Evolutionary conservation across 2,329 filamentous ascomycete genomes (phyloP).

Genomic region (Aspergillus carbonarius): DNA sequence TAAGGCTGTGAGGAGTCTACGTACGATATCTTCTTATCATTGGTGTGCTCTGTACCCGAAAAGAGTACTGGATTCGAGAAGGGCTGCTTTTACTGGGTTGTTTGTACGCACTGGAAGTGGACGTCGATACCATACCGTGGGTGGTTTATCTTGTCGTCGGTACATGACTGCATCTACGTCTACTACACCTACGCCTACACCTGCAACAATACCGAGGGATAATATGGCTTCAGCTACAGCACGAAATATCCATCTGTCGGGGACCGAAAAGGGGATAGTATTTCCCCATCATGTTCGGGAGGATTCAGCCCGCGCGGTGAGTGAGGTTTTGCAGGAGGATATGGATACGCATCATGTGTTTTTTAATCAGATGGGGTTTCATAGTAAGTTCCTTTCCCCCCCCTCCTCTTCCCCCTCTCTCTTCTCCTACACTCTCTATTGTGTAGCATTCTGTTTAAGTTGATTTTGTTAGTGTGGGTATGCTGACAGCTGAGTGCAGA

Average conservation of each 20-base stretch:
- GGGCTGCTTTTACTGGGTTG: no score
- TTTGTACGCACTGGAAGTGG: no score
- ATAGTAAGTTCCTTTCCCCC: slow-evolving; percentile 49
- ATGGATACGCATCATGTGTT: slow-evolving; percentile 73
- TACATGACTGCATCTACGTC: no score
- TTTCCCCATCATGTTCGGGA: slow-evolving; percentile 49
- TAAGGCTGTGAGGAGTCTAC: no score
- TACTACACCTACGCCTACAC: no score
- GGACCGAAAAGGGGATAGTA: slow-evolving; percentile 47
- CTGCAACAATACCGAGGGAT: neutral
- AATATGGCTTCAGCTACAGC: slow-evolving; percentile 48
- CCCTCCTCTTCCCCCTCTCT: neutral
- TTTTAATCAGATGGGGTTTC: slow-evolving; percentile 73
- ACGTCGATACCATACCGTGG: no score
- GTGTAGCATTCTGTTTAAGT: no score
- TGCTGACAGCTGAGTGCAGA: slow-evolving; percentile 42
- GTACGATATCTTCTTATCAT: no score
- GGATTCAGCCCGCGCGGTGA: slow-evolving; percentile 62
- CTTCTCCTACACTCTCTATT: no score
- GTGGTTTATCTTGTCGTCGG: no score
- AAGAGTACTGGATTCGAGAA: no score
- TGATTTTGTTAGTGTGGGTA: neutral
- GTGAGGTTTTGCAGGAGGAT: slow-evolving; percentile 72
- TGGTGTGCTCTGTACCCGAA: no score
- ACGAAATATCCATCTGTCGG: slow-evolving; percentile 47